These are phyloP conservation scores for Diplosphaera chodatii DNA, from an alignment of 139 green algal genomes.

Conservation along the genomic window DNA sequence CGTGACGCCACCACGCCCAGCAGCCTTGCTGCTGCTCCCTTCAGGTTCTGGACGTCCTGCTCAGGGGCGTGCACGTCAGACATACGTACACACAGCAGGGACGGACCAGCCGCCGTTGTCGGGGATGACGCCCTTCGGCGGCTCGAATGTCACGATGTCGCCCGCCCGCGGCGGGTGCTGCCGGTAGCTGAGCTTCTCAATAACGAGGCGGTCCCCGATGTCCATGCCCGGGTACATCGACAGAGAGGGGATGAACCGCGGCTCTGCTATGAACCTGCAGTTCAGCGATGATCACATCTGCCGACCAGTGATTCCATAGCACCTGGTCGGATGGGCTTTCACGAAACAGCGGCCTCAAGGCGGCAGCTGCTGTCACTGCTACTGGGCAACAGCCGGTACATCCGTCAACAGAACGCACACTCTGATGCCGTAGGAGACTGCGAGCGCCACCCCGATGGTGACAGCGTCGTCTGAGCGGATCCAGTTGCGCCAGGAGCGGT, in stretches of 20 bases:
- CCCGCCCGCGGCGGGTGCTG: constrained; percentile 60
- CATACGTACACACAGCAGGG: too few relatives aligned
- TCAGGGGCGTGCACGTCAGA: too few relatives aligned
- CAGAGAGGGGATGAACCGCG: constrained; percentile 95
- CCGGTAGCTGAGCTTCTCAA: constrained; percentile 95
- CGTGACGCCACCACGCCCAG: too few relatives aligned
- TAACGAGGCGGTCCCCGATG: constrained; percentile 91
- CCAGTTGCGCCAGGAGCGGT: background rate
- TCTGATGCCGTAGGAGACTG: constrained; percentile 81
- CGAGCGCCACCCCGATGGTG: constrained; percentile 78
- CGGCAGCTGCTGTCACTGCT: too few relatives aligned
- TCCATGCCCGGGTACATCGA: constrained; percentile 98
- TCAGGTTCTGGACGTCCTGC: too few relatives aligned
- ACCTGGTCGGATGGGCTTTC: too few relatives aligned
- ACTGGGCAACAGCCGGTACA: too few relatives aligned
- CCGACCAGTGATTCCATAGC: too few relatives aligned
- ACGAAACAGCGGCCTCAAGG: too few relatives aligned
- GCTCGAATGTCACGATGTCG: constrained; percentile 96
- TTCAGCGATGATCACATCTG: too few relatives aligned
- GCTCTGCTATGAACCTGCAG: constrained; percentile 85
- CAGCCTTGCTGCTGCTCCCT: too few relatives aligned
- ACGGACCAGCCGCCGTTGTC: constrained; percentile 17
- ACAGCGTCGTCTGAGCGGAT: constrained; percentile 66
- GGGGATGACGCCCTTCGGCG: constrained; percentile 29
- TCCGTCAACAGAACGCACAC: too few relatives aligned